Evolutionary conservation across 352 stramenopile species (phyloP), one percentile per base, ranked within the genome.

Genomic region (Thraustochytrium sp.): DNA sequence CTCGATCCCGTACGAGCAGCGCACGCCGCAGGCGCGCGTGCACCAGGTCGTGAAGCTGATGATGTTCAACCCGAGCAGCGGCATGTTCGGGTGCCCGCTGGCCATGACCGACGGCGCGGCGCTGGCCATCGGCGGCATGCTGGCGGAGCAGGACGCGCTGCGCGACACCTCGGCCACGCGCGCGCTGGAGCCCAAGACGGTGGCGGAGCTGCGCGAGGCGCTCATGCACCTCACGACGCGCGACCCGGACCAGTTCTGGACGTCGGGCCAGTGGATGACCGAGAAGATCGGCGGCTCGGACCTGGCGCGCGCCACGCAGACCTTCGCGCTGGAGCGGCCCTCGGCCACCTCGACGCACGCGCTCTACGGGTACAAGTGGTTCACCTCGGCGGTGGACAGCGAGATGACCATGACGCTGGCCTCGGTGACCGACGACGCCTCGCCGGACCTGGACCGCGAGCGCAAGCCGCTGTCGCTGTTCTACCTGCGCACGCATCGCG

Each of bases 331-430:
- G 13, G 44, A 61, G 11, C 31, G 40, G 44, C 31, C 48, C 34
- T 51, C 23, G 8, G 44, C 42, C 4, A 61, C 31, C 46, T 9
- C 31, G 5, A 80, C 68, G 8, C 68, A 80, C 51, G 34, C 31
- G 68, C 53, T 80, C n/a, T 80, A 63, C 31, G 68, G 68, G 1
- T 80, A 65, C 68, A 80, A 80, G 51, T 80, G 68, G 68, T 80
- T 80, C 9, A 80, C 68, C 0, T 55, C 31, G 21, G 68, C 68
- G 26, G 68, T 80, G 16, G 68, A 80, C 51, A 48, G 34, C 38
- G 68, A 80, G 31, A 80, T 80, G 68, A 80, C 68, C 21, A 46
- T 80, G 68, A 80, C 68, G 8, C 31, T 80, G 23, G 68, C 68
- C 51, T 63, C 44, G 5, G 16, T 80, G 26, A 37, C 68, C 5